Base-by-base conservation (phyloP, 148 eudicot genomes). In the Fagopyrum homotropicum region DNA sequence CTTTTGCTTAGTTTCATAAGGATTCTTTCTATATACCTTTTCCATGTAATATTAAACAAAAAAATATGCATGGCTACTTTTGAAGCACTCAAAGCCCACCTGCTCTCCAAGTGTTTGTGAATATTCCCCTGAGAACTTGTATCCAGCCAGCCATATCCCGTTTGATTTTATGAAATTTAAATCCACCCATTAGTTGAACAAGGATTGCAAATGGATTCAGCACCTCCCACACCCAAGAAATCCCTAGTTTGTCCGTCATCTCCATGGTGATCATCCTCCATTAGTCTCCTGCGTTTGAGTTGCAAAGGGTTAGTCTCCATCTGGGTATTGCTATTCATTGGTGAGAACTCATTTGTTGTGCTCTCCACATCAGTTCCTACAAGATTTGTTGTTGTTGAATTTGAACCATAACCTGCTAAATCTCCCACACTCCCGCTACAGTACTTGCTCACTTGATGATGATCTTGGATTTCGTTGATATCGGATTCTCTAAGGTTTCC, bases 291-390 rank as follows among this genome's bases (percentile, higher is more conserved):
- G 10, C 72, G 40, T 26, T 60, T 60, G 66, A 35, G 4, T 4
- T 9, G 14, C 4, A 60, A 60, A 3, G 4, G 40, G 14, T 60
- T 22, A 8, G 26, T 69, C 72, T 69, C 49, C 48, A 69, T 69
- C 46, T 43, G 72, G 72, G 46, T 43, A 45, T 69, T 69, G 72
- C 49, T 69, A 17, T 43, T 12, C 22, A 69, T 69, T 14, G 72
- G 72, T 43, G 72, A 69, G 15, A 69, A 69, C 72, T 69, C 72
- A 69, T 69, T 69, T 7, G 72, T 9, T 45, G 72, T 69, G 72
- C 72, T 69, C 72, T 69, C 72, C 46, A 69, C 72, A 43, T 69
- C 72, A 69, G 49, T 69, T 69, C 72, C 72, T 43, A 69, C 48
- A 5, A 43, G 72, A 69, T 43, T 69, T 26, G 71, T 44, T 30